Conservation (phyloP, 179 eudicot species). For the Silene noctiflora region DNA sequence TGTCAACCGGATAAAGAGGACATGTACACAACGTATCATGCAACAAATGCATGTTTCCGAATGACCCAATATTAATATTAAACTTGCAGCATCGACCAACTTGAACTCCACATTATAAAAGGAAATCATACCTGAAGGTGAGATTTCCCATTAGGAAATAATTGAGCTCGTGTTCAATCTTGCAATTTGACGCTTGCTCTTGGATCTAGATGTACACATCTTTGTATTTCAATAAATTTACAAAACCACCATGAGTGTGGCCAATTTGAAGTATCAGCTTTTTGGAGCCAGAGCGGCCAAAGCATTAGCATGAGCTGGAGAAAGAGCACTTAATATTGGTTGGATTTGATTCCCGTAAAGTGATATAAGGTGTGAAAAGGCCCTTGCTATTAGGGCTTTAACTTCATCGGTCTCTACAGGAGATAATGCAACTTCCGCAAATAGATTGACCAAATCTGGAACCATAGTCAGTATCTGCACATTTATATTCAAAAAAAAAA, state of each 20-base stretch:
- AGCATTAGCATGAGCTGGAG: constrained; percentile 85
- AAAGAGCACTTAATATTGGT: constrained; percentile 68
- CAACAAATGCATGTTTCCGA: too few relatives aligned
- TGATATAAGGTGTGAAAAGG: constrained; percentile 82
- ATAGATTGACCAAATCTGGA: constrained; percentile 74
- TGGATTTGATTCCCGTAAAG: constrained; percentile 91
- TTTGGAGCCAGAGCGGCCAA: constrained; percentile 71
- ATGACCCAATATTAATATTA: too few relatives aligned
- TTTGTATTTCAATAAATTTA: constrained; percentile 20
- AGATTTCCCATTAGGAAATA: not conserved
- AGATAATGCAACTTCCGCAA: constrained; percentile 84
- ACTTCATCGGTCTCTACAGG: constrained; percentile 76
- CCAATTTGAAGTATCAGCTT: constrained; percentile 52
- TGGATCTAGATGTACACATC: constrained; percentile 17
- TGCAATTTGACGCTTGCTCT: not conserved
- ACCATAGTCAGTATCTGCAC: constrained; percentile 65
- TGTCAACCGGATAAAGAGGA: too few relatives aligned
- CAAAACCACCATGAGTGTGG: constrained; percentile 8
- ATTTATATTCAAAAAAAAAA: not conserved
- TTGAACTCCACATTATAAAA: too few relatives aligned
- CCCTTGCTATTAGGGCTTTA: constrained; percentile 72
- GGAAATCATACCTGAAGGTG: constrained; percentile 7
- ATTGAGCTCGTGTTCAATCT: constrained; percentile 3
- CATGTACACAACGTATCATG: too few relatives aligned
- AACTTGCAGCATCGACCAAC: too few relatives aligned